Base-by-base conservation (phyloP, 768 basidiomycete species). In the Podaxis sp. region DNA sequence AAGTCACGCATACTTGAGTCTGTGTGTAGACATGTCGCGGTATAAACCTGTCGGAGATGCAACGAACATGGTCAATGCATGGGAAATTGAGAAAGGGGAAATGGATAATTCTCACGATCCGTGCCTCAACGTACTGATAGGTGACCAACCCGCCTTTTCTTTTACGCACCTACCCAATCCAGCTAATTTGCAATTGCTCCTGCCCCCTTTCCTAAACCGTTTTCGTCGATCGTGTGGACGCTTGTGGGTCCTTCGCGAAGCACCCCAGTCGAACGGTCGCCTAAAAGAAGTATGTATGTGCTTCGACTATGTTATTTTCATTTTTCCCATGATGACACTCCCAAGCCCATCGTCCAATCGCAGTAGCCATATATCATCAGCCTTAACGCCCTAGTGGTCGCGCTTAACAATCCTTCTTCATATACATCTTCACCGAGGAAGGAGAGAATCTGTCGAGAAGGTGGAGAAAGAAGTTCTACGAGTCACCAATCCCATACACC, bases 301-400 rank as follows among this genome's bases (percentile, higher is more conserved):
- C 49, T 12, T 51, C 19, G 26, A 51, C 24, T 15, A 4, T 51
- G 22, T 51, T 28, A 51, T 51, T 51, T 28, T 51, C 49, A 24
- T 51, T 51, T 51, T 51, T 51, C 49, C 49, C 49, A 51, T 51
- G 49, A 24, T 51, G 49, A 51, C 49, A 51, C n/a, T 51, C 7
- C 22, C 49, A 9, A 22, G 28, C 49, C 42, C 2, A 22, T 22
- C 22, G 22, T 51, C 49, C 49, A 51, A 51, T 28, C 26, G 49
- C 49, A 51, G 49, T 24, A 51, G 9, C 26, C 22, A 28, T 4
- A 51, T 51, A 51, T 51, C 26, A 51, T 28, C 26, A 28, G 22
- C 26, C 12, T 24, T 19, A 51, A 7, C 24, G 49, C 49, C 22
- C 49, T 7, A n/a, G 19, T 46, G 44, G 44, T 46, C 44, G 44